Evolutionary conservation across 2,329 filamentous ascomycete species (phyloP).

Genomic region (Phialophora verrucosa): DNA sequence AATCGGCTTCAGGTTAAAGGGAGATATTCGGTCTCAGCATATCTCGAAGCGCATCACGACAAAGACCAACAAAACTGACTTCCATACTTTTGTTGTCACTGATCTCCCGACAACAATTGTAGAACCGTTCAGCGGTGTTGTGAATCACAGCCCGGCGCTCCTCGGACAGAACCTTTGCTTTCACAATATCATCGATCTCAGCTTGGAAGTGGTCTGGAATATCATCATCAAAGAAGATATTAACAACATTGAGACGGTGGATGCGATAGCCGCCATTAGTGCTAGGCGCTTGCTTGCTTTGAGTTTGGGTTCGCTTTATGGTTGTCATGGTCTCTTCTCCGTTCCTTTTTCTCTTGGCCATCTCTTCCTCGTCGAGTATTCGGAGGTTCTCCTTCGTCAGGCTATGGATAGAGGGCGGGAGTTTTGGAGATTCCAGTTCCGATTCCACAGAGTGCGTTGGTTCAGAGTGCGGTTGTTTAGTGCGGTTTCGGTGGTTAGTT

Average conservation of each 20-base stretch:
- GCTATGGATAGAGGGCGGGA: slow-evolving; percentile 15
- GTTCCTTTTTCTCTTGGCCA: slow-evolving; percentile 12
- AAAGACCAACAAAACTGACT: slow-evolving; percentile 13
- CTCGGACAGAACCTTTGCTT: slow-evolving; percentile 12
- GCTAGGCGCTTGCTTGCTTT: slow-evolving; percentile 17
- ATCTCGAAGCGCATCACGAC: slow-evolving; percentile 14
- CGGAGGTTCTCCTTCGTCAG: slow-evolving; percentile 17
- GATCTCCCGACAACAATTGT: slow-evolving; percentile 15
- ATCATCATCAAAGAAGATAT: slow-evolving; percentile 17
- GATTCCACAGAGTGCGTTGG: slow-evolving; percentile 8
- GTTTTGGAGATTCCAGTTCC: slow-evolving; percentile 14
- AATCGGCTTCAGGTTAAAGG: slow-evolving; percentile 14
- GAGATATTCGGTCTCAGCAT: slow-evolving; percentile 13
- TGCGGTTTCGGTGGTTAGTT: slow-evolving; percentile 11
- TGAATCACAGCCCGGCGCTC: slow-evolving; percentile 12
- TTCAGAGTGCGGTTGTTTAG: slow-evolving; percentile 6
- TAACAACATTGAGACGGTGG: slow-evolving; percentile 9
- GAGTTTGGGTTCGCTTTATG: slow-evolving; percentile 13
- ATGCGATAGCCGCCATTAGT: slow-evolving; percentile 19
- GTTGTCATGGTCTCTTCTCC: slow-evolving; percentile 17
- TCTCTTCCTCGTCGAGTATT: slow-evolving; percentile 14
- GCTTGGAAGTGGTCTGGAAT: slow-evolving; percentile 11
- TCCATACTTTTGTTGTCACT: slow-evolving; percentile 13
- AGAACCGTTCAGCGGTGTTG: slow-evolving; percentile 13
- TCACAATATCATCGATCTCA: slow-evolving; percentile 18